Conservation (phyloP, 2,329 filamentous ascomycete species). For the Botrytis byssoidea region DNA sequence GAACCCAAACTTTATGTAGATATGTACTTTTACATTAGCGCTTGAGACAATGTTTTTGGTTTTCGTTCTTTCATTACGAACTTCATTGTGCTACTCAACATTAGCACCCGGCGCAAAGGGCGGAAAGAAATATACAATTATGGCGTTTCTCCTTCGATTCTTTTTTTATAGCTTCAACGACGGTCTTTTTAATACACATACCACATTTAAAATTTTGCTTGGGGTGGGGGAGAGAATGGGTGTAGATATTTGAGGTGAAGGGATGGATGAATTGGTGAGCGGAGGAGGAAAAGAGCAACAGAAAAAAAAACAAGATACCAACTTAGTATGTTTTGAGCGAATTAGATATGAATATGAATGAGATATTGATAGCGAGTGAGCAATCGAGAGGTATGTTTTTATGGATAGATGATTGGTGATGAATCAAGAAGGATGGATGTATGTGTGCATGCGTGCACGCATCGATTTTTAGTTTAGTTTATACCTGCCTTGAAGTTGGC, state of each 20-base stretch:
- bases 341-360: slow-evolving; percentile 4
- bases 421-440: background rate
- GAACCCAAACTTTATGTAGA: slow-evolving; percentile 2
- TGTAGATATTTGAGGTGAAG: slow-evolving; percentile 1
- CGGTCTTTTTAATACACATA: slow-evolving; percentile 13
- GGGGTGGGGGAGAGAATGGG: too few species aligned
- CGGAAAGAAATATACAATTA: background rate
- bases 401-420: background rate
- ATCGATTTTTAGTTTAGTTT: background rate
- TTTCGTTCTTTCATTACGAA: background rate
- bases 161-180: background rate
- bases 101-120: background rate
- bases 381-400: background rate
- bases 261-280: background rate
- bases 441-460: background rate
- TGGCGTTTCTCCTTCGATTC: background rate
- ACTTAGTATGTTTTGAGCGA: background rate
- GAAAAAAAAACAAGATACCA: background rate
- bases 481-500: background rate
- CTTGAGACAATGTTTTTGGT: background rate
- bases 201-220: background rate
- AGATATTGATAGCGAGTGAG: slow-evolving; percentile 5
- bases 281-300: background rate
- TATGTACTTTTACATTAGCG: slow-evolving; percentile 8
- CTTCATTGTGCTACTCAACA: background rate